A percentile compares a stretch with the other conserved stretches of the same genome.
phyloP scores from a whole-genome alignment of 768 basidiomycete species.

The Termitomyces titanicus region DNA sequence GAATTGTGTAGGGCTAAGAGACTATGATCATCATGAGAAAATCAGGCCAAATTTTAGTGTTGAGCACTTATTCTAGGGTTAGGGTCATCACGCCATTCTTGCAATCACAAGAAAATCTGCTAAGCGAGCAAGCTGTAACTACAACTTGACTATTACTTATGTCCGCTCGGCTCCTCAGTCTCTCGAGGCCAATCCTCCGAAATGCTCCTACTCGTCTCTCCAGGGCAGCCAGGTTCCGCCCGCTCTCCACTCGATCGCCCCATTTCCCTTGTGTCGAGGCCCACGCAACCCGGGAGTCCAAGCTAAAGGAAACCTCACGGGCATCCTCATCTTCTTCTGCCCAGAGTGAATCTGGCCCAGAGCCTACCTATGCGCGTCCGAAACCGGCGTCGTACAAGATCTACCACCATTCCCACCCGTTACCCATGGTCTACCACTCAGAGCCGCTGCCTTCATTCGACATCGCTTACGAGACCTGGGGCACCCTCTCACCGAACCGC shows the following conservation, averaged over 20 bases:
- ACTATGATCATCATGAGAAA: too few relatives aligned
- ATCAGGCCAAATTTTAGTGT: neutral
- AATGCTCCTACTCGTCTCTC: neutral
- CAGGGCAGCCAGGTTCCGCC: slow-evolving; percentile 3
- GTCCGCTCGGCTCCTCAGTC: slow-evolving; percentile 7
- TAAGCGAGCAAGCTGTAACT: neutral
- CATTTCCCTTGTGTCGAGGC: slow-evolving; percentile 81
- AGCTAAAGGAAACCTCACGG: slow-evolving; percentile 29
- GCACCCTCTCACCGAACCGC: slow-evolving; percentile 67
- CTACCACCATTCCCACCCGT: slow-evolving; percentile 58
- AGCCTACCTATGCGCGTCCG: slow-evolving; percentile 79
- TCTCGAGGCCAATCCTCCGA: slow-evolving; percentile 1
- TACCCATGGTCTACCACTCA: slow-evolving; percentile 58
- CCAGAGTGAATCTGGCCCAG: slow-evolving; percentile 57
- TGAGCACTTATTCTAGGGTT: slow-evolving; percentile 14
- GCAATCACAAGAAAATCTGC: neutral
- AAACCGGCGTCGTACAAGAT: slow-evolving; percentile 68
- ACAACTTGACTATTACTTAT: slow-evolving; percentile 3
- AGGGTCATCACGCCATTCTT: slow-evolving; percentile 18
- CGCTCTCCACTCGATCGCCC: slow-evolving; percentile 14
- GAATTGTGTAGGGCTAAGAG: too few relatives aligned
- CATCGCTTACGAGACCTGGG: slow-evolving; percentile 99
- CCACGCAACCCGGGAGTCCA: slow-evolving; percentile 67
- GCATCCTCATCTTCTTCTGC: slow-evolving; percentile 18
- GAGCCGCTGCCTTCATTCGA: slow-evolving; percentile 65